These are phyloP conservation scores for Epichloe sp. DNA, from an alignment of 2,329 filamentous ascomycete genomes.

Conservation along the genomic window DNA sequence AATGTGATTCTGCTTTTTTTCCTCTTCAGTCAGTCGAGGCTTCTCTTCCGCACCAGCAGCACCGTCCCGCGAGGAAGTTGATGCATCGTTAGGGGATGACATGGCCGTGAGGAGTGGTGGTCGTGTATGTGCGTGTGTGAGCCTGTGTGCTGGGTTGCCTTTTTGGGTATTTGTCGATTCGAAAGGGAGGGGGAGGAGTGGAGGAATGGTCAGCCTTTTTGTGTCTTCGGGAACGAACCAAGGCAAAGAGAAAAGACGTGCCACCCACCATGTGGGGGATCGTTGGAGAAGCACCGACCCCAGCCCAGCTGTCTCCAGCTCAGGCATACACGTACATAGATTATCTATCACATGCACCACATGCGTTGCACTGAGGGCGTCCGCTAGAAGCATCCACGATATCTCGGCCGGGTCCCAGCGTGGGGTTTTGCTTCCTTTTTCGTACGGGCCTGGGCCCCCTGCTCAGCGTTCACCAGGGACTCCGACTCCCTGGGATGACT, in stretches of 20 bases:
- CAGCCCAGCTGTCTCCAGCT: not conserved
- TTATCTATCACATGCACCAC: slow-evolving; percentile 2
- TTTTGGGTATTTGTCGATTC: not conserved
- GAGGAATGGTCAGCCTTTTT: not conserved
- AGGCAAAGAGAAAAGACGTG: too few relatives aligned
- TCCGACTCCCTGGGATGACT: too few relatives aligned
- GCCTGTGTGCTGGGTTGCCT: not conserved
- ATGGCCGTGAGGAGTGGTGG: not conserved
- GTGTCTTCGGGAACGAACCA: not conserved
- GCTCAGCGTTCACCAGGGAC: not conserved
- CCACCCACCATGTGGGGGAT: not conserved
- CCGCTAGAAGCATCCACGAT: not conserved
- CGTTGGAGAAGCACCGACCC: not conserved
- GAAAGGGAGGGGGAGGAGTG: not conserved
- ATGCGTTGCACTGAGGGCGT: not conserved
- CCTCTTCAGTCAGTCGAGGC: slow-evolving; percentile 37
- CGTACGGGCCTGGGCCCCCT: not conserved
- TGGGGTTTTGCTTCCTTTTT: not conserved
- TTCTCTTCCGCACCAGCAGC: slow-evolving; percentile 27
- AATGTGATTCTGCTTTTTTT: slow-evolving; percentile 44
- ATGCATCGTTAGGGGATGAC: slow-evolving; percentile 10
- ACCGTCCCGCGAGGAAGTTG: slow-evolving; percentile 8
- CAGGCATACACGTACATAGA: not conserved
- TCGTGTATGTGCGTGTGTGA: not conserved
- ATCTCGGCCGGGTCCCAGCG: not conserved